Evolutionary conservation across 2,329 filamentous ascomycete species (phyloP).

Genomic region (Monosporascus sp.): DNA sequence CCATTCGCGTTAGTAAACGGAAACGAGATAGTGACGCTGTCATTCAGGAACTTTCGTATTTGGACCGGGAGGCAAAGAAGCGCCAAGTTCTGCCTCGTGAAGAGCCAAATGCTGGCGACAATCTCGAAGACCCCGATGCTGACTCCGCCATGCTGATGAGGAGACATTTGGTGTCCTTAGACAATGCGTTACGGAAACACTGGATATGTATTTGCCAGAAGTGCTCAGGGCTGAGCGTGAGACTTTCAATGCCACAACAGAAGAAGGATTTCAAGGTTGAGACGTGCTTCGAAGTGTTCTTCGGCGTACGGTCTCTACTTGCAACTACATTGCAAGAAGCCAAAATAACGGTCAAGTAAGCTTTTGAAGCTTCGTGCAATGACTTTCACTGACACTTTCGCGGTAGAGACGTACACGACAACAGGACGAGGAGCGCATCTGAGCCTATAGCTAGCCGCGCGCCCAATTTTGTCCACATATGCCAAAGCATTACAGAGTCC

Average conservation of each 20-base stretch:
- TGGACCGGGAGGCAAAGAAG: constrained; percentile 14
- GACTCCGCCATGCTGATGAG: constrained; percentile 6
- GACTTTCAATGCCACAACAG: constrained; percentile 8
- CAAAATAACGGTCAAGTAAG: constrained; percentile 16
- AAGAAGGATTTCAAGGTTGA: constrained; percentile 3
- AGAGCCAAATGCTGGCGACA: constrained; percentile 8
- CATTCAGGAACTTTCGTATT: constrained; percentile 18
- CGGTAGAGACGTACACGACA: constrained; percentile 1
- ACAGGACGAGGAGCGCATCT: constrained; percentile 2
- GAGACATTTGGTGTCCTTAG: no score
- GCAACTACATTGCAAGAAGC: constrained; percentile 12
- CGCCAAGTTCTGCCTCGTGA: constrained; percentile 23
- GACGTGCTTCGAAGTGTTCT: constrained; percentile 12
- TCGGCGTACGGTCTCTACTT: constrained; percentile 11
- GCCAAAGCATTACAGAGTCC: constrained; percentile 8
- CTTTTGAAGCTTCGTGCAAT: constrained; percentile 4
- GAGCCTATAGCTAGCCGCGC: not conserved
- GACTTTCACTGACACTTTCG: constrained; percentile 5
- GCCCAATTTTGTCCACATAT: constrained; percentile 7
- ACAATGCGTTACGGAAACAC: constrained; percentile 2
- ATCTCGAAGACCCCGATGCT: constrained; percentile 4
- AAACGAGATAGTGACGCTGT: constrained; percentile 17
- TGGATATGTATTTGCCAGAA: constrained; percentile 16
- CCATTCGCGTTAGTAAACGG: constrained; percentile 19
- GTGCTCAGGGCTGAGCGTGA: constrained; percentile 12